Base-by-base conservation (phyloP, 83 land plant species). In the Diphasiastrum complanatum region DNA sequence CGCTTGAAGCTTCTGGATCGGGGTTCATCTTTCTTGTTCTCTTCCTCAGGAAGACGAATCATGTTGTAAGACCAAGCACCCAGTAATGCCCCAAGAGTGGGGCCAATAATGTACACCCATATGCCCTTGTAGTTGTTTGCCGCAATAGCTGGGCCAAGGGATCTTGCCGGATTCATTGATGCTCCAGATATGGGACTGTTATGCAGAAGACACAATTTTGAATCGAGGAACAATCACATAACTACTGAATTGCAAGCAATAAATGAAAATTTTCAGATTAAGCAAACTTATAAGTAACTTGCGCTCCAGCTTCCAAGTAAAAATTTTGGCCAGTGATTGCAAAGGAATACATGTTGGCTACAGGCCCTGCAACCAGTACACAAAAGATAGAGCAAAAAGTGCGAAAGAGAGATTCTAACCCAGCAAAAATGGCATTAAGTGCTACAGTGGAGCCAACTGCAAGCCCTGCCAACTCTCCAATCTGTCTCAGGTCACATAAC, bases 371-470 rank as follows among this genome's bases (percentile, higher is more conserved):
- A 18, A 48, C 18, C 23, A n/a, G n/a, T n/a, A n/a, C n/a, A n/a
- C n/a, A n/a, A n/a, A n/a, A n/a, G n/a, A n/a, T n/a, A n/a, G n/a
- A n/a, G n/a, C n/a, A n/a, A n/a, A n/a, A n/a, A n/a, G n/a, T n/a
- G n/a, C n/a, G n/a, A n/a, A n/a, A n/a, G 56, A 53, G 33, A 29
- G 20, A n/a, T 1, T n/a, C 73, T 52, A 73, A 85, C 87, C 95
- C 89, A 2, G 81, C 95, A 31, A 84, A 64, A 46, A 88, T 76
- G 24, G 82, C 78, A 47, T 78, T 75, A n/a, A 85, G 81, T 55
- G 75, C 74, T 2, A 87, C 93, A 28, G 89, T 69, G 5, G 85
- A 79, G 28, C 93, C 93, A 25, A 87, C 93, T 34, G 89, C 89
- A 3, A 87, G 36, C 3, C 93, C 93, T 24, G 80, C 89, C 37